These are phyloP conservation scores for Aspergillus sp. DNA, from an alignment of 2,329 filamentous ascomycete species.

Conservation along the genomic window DNA sequence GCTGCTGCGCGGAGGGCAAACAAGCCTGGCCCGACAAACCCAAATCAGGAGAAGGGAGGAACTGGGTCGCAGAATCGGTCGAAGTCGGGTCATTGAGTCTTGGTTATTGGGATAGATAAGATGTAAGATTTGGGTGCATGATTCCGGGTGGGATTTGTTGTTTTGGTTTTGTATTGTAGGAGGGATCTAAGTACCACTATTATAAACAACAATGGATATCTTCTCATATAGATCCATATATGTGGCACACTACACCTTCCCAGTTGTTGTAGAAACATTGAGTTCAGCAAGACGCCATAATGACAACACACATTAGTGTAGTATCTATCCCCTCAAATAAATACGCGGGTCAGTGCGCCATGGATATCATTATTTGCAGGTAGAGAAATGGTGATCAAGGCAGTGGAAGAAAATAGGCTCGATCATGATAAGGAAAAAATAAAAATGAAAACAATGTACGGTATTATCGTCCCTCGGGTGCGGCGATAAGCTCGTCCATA, in stretches of 20 bases:
- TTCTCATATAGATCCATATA: not conserved
- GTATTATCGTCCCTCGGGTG: not conserved
- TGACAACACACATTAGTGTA: not conserved
- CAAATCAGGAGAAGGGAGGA: not conserved
- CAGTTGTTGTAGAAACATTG: not conserved
- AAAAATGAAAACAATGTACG: too few relatives aligned
- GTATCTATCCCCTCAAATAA: not conserved
- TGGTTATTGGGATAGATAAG: too few relatives aligned
- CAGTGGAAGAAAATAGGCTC: not conserved
- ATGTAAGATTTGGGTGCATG: not conserved
- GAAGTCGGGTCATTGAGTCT: not conserved
- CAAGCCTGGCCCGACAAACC: not conserved
- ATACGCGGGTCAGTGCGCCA: not conserved
- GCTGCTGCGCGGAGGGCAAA: slow-evolving; percentile 1
- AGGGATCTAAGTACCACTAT: not conserved
- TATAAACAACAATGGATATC: too few relatives aligned
- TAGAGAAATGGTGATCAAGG: not conserved
- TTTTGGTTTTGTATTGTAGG: not conserved
- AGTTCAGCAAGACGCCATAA: not conserved
- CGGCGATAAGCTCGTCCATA: slow-evolving; percentile 13
- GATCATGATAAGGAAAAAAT: not conserved
- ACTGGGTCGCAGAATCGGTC: not conserved
- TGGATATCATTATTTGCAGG: slow-evolving; percentile 17
- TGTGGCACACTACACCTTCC: not conserved
- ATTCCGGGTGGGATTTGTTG: not conserved